phyloP scores from a whole-genome alignment of 2,329 filamentous ascomycete genomes.

The Elsinoe perseae region DNA sequence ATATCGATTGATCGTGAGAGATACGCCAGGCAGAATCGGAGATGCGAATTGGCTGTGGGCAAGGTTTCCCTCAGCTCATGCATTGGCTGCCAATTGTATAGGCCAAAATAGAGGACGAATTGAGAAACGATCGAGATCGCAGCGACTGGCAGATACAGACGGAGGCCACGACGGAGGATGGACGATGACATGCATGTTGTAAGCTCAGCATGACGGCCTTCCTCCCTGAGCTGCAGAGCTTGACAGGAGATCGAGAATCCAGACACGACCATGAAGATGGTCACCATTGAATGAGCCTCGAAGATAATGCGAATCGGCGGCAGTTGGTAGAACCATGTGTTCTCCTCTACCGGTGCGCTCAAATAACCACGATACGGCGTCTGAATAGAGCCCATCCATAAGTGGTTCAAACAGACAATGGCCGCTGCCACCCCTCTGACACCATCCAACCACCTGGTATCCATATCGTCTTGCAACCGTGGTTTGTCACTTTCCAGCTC shows the following conservation, averaged over 20 bases:
- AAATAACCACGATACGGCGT: background rate
- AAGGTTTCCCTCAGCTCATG: background rate
- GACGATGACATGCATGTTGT: background rate
- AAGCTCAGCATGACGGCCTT: background rate
- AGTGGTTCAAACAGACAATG: background rate
- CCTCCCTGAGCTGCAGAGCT: background rate
- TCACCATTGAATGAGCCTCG: background rate
- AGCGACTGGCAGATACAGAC: background rate
- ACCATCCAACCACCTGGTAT: background rate
- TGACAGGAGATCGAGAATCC: background rate
- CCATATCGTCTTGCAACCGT: too few species aligned
- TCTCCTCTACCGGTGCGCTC: background rate
- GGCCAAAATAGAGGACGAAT: background rate
- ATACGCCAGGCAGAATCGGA: background rate
- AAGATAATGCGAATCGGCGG: background rate
- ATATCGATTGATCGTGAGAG: background rate
- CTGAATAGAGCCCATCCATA: background rate
- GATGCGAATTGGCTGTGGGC: background rate
- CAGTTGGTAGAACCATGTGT: background rate
- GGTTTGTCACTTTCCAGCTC: too few species aligned
- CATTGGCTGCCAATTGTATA: background rate
- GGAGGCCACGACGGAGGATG: background rate
- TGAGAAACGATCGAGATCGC: background rate
- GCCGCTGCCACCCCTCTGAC: background rate
- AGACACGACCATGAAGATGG: background rate